Conservation (phyloP, 129 eudicot genomes). For the Cynara cardunculus region DNA sequence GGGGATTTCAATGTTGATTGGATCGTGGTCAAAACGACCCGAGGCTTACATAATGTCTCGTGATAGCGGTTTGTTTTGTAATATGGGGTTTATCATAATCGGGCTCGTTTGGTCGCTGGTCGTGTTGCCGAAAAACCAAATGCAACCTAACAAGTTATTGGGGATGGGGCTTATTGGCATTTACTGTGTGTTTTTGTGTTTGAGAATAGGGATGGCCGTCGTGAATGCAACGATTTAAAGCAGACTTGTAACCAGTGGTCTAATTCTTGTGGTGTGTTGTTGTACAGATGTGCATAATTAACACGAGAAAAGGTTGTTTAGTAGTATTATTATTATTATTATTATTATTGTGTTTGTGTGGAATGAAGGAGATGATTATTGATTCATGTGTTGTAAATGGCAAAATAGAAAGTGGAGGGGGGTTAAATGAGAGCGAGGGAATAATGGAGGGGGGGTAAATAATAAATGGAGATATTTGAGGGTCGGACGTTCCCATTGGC, state of each 20-base stretch:
- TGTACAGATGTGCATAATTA: neutral
- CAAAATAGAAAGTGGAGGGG: neutral
- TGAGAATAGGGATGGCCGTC: constrained; percentile 39
- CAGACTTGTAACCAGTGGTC: constrained; percentile 1
- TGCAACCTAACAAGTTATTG: constrained; percentile 56
- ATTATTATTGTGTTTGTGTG: neutral
- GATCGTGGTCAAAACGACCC: constrained; percentile 55
- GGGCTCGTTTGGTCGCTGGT: constrained; percentile 66
- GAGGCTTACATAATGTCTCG: constrained; percentile 36
- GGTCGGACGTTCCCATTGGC: neutral
- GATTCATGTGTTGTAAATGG: neutral
- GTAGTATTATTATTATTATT: neutral
- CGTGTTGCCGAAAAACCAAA: constrained; percentile 47
- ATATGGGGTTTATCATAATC: constrained; percentile 51
- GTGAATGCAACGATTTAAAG: constrained; percentile 25
- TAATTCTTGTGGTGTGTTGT: neutral
- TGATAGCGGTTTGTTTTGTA: constrained; percentile 49
- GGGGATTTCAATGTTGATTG: constrained; percentile 57
- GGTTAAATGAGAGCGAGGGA: neutral
- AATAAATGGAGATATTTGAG: neutral
- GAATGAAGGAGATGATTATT: neutral
- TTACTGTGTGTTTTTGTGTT: constrained; percentile 45
- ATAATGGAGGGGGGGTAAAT: neutral
- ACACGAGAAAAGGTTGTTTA: neutral
- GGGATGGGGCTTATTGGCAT: constrained; percentile 63